Conservation (phyloP, 495 filamentous ascomycete genomes). For the Neurospora sp. region DNA sequence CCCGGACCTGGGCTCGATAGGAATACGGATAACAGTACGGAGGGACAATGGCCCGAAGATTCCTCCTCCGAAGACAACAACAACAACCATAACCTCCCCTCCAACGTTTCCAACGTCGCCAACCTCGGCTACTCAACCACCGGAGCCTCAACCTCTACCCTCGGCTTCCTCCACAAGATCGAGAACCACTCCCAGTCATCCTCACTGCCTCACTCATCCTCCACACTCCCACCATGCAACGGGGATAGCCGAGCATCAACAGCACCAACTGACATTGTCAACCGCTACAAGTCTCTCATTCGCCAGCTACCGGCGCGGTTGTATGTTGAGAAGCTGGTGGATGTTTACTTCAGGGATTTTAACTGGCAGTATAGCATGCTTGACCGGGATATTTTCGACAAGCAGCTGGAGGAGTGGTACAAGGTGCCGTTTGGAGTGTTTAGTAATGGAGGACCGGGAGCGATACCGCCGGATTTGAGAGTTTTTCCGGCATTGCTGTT, state of each 20-base stretch:
- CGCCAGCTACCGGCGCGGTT: conserved; percentile 42
- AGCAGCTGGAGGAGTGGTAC: conserved; percentile 42
- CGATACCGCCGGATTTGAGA: conserved; percentile 31
- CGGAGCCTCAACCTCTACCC: conserved; percentile 33
- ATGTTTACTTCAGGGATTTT: conserved; percentile 45
- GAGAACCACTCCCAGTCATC: conserved; percentile 12
- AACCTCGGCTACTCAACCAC: conserved; percentile 41
- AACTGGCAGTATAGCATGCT: conserved; percentile 51
- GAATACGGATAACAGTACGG: not conserved
- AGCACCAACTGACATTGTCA: no score
- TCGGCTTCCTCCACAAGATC: conserved; percentile 42
- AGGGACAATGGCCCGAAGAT: not conserved
- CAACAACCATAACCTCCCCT: not conserved
- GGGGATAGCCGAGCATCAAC: no score
- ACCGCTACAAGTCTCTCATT: conserved; percentile 33
- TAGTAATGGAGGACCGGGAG: conserved; percentile 29
- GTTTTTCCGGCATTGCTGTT: conserved; percentile 49
- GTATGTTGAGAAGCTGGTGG: conserved; percentile 43
- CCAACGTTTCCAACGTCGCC: conserved; percentile 19
- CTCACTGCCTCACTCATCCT: not conserved
- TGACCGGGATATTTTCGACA: conserved; percentile 41
- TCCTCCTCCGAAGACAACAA: not conserved
- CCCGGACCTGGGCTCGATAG: not conserved
- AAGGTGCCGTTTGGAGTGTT: conserved; percentile 36
- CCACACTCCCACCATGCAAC: no score